phyloP scores from a whole-genome alignment of 169 alveolate species.

The Cyclospora cayetanensis region DNA sequence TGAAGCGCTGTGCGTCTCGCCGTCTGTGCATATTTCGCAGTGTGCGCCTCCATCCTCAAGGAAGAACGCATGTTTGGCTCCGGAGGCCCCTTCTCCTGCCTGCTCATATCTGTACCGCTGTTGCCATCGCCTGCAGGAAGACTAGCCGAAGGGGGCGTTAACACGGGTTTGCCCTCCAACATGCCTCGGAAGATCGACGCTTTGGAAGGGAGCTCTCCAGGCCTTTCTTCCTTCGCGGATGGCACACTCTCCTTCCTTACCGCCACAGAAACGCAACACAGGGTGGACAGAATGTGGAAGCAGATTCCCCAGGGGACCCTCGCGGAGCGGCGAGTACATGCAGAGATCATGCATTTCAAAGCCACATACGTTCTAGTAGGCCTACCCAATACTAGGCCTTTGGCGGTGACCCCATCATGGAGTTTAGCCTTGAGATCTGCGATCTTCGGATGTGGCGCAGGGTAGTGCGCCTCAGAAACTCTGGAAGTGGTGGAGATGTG shows the following conservation, averaged over 20 bases:
- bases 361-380: slow-evolving; percentile 11
- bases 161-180: not conserved
- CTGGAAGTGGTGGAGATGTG: not conserved
- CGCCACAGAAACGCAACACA: slow-evolving; percentile 23
- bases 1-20: not conserved
- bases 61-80: slow-evolving; percentile 17
- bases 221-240: not conserved
- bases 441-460: not conserved
- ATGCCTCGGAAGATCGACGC: not conserved
- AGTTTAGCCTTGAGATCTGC: not conserved
- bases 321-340: slow-evolving; percentile 10
- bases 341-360: not conserved
- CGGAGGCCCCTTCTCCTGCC: slow-evolving; percentile 31
- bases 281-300: slow-evolving; percentile 8
- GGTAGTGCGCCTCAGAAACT: not conserved
- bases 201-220: not conserved
- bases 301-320: slow-evolving; percentile 44
- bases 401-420: too few relatives aligned
- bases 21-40: not conserved
- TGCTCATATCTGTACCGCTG: not conserved
- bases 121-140: slow-evolving; percentile 1
- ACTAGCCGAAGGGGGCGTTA: not conserved
- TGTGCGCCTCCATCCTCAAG: not conserved
- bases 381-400: not conserved
- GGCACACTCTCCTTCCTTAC: not conserved